Conservation (phyloP, 2,329 filamentous ascomycete genomes). For the Exophiala lecanii-corni region DNA sequence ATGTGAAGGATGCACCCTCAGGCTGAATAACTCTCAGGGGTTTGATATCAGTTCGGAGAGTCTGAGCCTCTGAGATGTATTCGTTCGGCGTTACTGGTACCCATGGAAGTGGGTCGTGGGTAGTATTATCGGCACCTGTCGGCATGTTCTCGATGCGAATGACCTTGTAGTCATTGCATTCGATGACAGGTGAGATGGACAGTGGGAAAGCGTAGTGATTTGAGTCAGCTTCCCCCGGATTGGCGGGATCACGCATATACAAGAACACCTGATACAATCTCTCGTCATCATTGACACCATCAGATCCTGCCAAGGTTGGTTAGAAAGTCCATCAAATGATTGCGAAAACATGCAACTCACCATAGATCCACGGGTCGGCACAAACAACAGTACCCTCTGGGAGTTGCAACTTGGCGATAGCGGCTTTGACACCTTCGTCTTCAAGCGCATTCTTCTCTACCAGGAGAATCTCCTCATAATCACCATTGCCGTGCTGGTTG, state of each 20-base stretch:
- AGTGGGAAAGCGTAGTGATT: slow-evolving; percentile 67
- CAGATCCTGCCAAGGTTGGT: slow-evolving; percentile 38
- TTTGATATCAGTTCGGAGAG: slow-evolving; percentile 58
- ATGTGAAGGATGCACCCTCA: slow-evolving; percentile 58
- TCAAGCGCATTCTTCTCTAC: slow-evolving; percentile 54
- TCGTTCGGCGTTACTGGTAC: slow-evolving; percentile 51
- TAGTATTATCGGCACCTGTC: slow-evolving; percentile 58
- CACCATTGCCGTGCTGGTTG: slow-evolving; percentile 52
- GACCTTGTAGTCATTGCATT: slow-evolving; percentile 58
- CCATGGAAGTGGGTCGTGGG: slow-evolving; percentile 31
- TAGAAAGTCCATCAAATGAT: not conserved
- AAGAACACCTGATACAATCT: slow-evolving; percentile 61
- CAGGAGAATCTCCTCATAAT: slow-evolving; percentile 56
- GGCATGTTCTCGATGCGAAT: slow-evolving; percentile 66
- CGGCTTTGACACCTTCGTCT: slow-evolving; percentile 53
- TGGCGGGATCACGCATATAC: slow-evolving; percentile 60
- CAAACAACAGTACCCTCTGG: slow-evolving; percentile 54
- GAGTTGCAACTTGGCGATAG: slow-evolving; percentile 56
- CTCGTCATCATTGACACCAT: slow-evolving; percentile 48
- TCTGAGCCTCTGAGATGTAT: slow-evolving; percentile 61
- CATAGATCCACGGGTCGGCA: slow-evolving; percentile 67
- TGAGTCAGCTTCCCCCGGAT: slow-evolving; percentile 56
- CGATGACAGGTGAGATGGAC: slow-evolving; percentile 63
- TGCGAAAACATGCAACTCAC: slow-evolving; percentile 28
- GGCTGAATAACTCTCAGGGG: slow-evolving; percentile 62